Evolutionary conservation across 805 yeast genomes (phyloP).

Genomic region (Jamesozyma hellenica): DNA sequence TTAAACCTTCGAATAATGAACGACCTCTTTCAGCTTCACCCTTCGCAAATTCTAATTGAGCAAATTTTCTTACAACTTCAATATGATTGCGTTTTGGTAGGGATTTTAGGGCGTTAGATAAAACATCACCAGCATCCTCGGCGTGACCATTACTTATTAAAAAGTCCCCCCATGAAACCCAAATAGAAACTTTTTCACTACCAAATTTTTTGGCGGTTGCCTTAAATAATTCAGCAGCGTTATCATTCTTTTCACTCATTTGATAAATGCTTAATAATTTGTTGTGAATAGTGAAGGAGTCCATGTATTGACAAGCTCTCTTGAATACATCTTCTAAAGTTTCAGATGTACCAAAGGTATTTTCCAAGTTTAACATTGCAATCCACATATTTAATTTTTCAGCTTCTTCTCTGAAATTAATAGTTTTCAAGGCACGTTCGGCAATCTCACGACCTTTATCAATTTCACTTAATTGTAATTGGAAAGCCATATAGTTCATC

Average conservation of each 20-base stretch:
- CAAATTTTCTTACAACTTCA: slow-evolving; percentile 79
- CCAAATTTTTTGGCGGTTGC: slow-evolving; percentile 74
- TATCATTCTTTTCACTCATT: slow-evolving; percentile 58
- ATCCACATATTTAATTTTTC: slow-evolving; percentile 94
- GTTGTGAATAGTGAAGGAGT: slow-evolving; percentile 69
- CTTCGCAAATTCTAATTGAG: slow-evolving; percentile 72
- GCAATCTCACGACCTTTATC: slow-evolving; percentile 93
- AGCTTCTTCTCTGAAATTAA: slow-evolving; percentile 81
- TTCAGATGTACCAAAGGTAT: slow-evolving; percentile 82
- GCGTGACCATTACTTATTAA: slow-evolving; percentile 46
- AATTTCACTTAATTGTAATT: slow-evolving; percentile 83
- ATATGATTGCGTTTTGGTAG: slow-evolving; percentile 66
- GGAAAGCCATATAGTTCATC: slow-evolving; percentile 99
- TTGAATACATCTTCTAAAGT: slow-evolving; percentile 71
- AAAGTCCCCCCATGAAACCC: slow-evolving; percentile 77
- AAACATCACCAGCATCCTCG: slow-evolving; percentile 59
- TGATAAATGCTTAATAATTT: slow-evolving; percentile 67
- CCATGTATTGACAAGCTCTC: slow-evolving; percentile 86
- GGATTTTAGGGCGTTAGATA: slow-evolving; percentile 62
- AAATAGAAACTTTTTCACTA: slow-evolving; percentile 50
- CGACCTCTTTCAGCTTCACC: slow-evolving; percentile 95
- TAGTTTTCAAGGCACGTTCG: slow-evolving; percentile 83
- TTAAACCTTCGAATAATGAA: slow-evolving; percentile 83
- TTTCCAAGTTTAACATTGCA: slow-evolving; percentile 87
- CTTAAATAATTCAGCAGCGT: slow-evolving; percentile 62